A percentile compares a stretch with the other conserved stretches of the same genome.
Evolutionary conservation across 1,284 basidiomycete genomes (phyloP).

Genomic region (Ceratobasidium sp.): DNA sequence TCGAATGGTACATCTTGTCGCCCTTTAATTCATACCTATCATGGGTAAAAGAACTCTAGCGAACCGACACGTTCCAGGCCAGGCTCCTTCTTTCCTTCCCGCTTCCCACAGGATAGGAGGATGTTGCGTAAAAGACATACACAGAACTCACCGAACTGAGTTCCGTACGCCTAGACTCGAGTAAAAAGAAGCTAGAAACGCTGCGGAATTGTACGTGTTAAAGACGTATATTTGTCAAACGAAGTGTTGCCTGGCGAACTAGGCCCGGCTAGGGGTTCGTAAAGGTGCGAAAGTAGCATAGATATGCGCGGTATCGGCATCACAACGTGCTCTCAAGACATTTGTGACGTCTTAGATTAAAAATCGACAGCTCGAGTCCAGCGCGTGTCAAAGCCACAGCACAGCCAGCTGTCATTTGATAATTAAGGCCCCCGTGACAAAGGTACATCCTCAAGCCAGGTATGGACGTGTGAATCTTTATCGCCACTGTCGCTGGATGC

Average conservation of each 20-base stretch:
- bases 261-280: background rate
- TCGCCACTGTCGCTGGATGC: background rate
- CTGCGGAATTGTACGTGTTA: constrained; percentile 29
- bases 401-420: background rate
- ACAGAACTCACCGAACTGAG: constrained; percentile 16
- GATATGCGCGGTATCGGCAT: background rate
- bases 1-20: background rate
- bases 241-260: background rate
- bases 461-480: background rate
- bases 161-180: constrained; percentile 23
- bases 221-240: constrained; percentile 15
- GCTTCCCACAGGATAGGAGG: background rate
- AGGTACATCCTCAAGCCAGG: background rate
- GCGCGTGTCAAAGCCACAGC: background rate
- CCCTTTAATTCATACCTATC: constrained; percentile 2
- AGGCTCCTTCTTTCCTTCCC: background rate
- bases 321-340: background rate
- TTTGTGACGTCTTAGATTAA: background rate
- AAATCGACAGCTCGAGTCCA: background rate
- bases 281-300: background rate
- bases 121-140: background rate
- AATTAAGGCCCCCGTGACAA: background rate
- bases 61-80: constrained; percentile 1
- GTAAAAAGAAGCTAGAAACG: constrained; percentile 4
- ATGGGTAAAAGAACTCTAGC: constrained; percentile 1